Evolutionary conservation across 1,284 basidiomycete species (phyloP), one percentile per base, ranked within the genome.

Genomic region (Hemileia vastatrix): DNA sequence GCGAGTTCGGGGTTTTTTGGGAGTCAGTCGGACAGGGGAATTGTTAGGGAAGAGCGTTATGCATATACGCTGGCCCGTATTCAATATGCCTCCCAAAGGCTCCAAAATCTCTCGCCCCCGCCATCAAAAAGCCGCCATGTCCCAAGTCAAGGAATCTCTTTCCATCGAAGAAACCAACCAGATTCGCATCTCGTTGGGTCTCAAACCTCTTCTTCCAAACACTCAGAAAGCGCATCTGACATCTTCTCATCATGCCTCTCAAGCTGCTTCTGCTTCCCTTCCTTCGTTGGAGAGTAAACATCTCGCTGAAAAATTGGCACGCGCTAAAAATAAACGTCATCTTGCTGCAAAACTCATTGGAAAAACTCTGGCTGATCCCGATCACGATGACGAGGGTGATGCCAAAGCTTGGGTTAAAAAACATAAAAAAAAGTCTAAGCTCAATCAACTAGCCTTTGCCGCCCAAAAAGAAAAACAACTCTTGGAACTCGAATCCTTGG

Each of bases 81-180:
- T n/a, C n/a, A n/a, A n/a, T n/a, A n/a, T n/a, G n/a, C n/a, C n/a
- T n/a, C n/a, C n/a, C n/a, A n/a, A n/a, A n/a, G n/a, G n/a, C n/a
- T n/a, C n/a, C n/a, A n/a, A n/a, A n/a, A n/a, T n/a, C n/a, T n/a
- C n/a, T n/a, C n/a, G n/a, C n/a, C n/a, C n/a, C n/a, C n/a, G n/a
- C n/a, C 11, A 3, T 4, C 27, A 51, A 13, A 19, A 49, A 19
- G 3, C 4, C 3, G 15, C 21, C 23, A 60, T 61, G 58, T 53
- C 58, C 5, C 58, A 61, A 48, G 51, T 54, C 40, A 77, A 77
- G 63, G 86, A 91, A 77, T 86, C 87, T 75, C 86, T 95, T 75
- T 86, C 88, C 69, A 83, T 98, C 74, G 93, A 96, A 76, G 95
- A 98, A 82, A 96, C 93, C 59, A 97, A 97, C 82, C 91, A 88